Percentiles rank a stretch among this genome's conserved stretches.
Evolutionary conservation across 1,139 yeast species (phyloP).

Genomic region (Geotrichum carabidarum): DNA sequence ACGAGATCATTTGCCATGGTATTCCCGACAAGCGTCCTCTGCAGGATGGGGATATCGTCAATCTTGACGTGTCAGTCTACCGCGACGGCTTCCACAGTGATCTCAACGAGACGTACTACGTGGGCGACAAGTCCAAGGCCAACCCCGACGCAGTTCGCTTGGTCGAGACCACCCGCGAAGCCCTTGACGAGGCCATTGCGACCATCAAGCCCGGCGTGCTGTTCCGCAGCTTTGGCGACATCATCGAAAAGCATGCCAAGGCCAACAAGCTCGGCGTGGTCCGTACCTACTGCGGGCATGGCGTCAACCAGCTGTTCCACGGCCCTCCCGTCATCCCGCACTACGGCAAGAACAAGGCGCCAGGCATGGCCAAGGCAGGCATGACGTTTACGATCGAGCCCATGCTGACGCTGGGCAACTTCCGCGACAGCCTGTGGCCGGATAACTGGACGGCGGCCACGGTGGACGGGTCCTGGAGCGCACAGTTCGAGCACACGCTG

Average conservation of each 20-base stretch:
- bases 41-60: constrained; percentile 90
- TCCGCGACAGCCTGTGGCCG: constrained; percentile 86
- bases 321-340: constrained; percentile 93
- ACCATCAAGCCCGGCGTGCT: constrained; percentile 88
- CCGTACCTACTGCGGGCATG: constrained; percentile 91
- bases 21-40: constrained; percentile 85
- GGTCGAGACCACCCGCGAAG: constrained; percentile 91
- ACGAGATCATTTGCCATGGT: constrained; percentile 96
- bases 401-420: constrained; percentile 87
- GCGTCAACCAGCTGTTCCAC: constrained; percentile 82
- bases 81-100: constrained; percentile 91
- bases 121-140: constrained; percentile 78
- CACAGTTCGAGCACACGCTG: constrained; percentile 91
- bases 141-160: constrained; percentile 76
- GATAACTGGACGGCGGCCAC: constrained; percentile 97
- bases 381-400: constrained; percentile 98
- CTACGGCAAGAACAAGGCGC: constrained; percentile 83
- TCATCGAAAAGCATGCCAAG: constrained; percentile 82
- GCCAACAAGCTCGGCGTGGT: constrained; percentile 81
- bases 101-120: constrained; percentile 92
- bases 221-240: constrained; percentile 80
- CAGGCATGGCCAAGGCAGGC: constrained; percentile 93
- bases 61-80: constrained; percentile 81
- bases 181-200: constrained; percentile 75
- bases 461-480: constrained; percentile 79